Percentiles rank a stretch among this genome's conserved stretches.
These are phyloP conservation scores for Globisporangium yorkense DNA, from an alignment of 352 stramenopile genomes.

Conservation along the genomic window DNA sequence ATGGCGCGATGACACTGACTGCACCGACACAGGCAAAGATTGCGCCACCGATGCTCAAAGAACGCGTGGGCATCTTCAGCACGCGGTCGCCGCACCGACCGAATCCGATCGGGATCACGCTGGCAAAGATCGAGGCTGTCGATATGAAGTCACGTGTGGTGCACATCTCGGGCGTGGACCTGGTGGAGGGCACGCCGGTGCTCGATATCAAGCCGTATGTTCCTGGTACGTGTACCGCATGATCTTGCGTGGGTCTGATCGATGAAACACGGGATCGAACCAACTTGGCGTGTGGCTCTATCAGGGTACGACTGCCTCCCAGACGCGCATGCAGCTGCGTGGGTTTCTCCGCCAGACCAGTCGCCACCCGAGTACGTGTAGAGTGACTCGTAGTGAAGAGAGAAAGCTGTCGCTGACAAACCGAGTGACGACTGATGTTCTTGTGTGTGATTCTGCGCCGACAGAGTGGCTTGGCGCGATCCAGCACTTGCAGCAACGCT, in stretches of 20 bases:
- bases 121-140: conserved; percentile 85
- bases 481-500: conserved; percentile 18
- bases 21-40: conserved; percentile 53
- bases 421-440: neutral
- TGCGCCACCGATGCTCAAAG: conserved; percentile 57
- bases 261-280: neutral
- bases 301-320: conserved; percentile 48
- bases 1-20: neutral
- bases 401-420: neutral
- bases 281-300: neutral
- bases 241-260: neutral
- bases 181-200: conserved; percentile 96
- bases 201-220: conserved; percentile 99
- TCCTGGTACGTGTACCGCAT: conserved; percentile 27
- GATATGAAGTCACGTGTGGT: conserved; percentile 53
- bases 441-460: neutral
- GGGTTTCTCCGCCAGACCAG: conserved; percentile 33
- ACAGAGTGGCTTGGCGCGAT: conserved; percentile 45
- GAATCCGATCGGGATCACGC: conserved; percentile 93
- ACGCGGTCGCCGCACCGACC: conserved; percentile 95
- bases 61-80: conserved; percentile 91
- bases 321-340: conserved; percentile 30
- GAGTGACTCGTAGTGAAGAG: neutral
- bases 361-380: conserved; percentile 29
- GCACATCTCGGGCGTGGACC: conserved; percentile 84